phyloP scores from a whole-genome alignment of 768 basidiomycete genomes.

The Coprinellus micaceus region DNA sequence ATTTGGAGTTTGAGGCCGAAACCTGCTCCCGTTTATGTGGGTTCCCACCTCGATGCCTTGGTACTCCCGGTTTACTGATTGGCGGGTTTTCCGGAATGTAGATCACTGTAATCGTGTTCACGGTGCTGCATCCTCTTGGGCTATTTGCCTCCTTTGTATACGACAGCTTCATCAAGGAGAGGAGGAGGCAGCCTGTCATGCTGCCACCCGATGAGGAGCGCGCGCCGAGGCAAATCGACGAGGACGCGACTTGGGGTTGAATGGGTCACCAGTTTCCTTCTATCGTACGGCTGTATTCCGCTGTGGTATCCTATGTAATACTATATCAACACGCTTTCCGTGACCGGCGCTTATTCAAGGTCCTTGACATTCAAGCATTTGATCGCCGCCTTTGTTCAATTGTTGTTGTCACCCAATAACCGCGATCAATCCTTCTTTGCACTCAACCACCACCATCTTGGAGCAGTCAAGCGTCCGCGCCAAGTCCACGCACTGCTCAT shows the following conservation, averaged over 20 bases:
- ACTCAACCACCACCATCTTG: background rate
- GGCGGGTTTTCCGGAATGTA: constrained; percentile 21
- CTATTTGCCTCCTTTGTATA: constrained; percentile 47
- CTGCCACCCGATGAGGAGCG: constrained; percentile 14
- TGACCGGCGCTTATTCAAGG: background rate
- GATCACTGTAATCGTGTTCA: constrained; percentile 62
- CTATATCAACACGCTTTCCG: background rate
- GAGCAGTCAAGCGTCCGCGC: too few species aligned
- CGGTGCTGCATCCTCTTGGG: constrained; percentile 60
- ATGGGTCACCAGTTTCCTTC: background rate
- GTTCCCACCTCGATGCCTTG: constrained; percentile 21
- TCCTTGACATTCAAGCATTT: too few species aligned
- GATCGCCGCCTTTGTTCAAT: background rate
- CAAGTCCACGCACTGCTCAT: too few species aligned
- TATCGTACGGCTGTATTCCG: background rate
- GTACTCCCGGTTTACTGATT: background rate
- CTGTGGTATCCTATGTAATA: background rate
- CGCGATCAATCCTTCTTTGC: background rate
- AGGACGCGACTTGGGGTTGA: constrained; percentile 25
- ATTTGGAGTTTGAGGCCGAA: constrained; percentile 62
- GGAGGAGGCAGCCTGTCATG: constrained; percentile 11
- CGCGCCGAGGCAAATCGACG: constrained; percentile 41
- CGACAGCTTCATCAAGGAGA: constrained; percentile 25
- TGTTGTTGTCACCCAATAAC: too few species aligned
- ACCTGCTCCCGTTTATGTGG: constrained; percentile 59